Percentiles rank a stretch among this genome's conserved stretches.
phyloP scores from a whole-genome alignment of 345 rosid species.

The Aquilaria malaccensis region DNA sequence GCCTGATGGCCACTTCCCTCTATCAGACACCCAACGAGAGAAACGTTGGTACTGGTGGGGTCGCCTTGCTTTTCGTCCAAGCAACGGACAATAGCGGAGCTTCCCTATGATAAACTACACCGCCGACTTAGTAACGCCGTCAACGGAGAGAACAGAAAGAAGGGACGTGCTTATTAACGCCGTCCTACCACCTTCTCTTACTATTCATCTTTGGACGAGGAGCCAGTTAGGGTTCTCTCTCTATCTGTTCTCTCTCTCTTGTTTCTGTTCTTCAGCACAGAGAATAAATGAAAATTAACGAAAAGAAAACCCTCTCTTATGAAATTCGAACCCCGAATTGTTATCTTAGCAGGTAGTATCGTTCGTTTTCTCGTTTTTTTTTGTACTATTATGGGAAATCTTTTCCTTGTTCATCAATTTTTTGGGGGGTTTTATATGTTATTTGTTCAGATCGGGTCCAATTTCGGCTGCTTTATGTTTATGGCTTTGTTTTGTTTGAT shows the following conservation, averaged over 20 bases:
- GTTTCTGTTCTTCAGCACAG: background rate
- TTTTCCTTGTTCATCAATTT: background rate
- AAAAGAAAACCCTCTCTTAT: slow-evolving; percentile 7
- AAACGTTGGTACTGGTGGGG: background rate
- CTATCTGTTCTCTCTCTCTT: background rate
- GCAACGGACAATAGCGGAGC: background rate
- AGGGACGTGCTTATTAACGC: slow-evolving; percentile 10
- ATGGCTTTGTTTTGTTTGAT: background rate
- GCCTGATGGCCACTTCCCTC: too few relatives aligned
- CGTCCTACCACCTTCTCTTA: slow-evolving; percentile 7
- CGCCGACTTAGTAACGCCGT: slow-evolving; percentile 17
- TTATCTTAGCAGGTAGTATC: slow-evolving; percentile 11
- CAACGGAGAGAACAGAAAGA: slow-evolving; percentile 1
- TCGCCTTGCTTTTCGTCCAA: slow-evolving; percentile 21
- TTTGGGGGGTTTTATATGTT: background rate
- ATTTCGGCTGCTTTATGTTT: slow-evolving; percentile 1
- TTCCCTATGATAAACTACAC: background rate
- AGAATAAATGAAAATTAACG: background rate
- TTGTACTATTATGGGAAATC: too few relatives aligned
- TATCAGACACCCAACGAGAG: background rate
- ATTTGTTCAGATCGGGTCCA: slow-evolving; percentile 11
- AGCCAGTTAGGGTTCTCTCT: slow-evolving; percentile 15
- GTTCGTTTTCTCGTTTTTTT: background rate
- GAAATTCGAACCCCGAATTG: slow-evolving; percentile 4
- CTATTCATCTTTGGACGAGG: background rate